These are phyloP conservation scores for Rhizopus delemar DNA, from an alignment of 371 early-diverging fungal genomes.

Conservation along the genomic window DNA sequence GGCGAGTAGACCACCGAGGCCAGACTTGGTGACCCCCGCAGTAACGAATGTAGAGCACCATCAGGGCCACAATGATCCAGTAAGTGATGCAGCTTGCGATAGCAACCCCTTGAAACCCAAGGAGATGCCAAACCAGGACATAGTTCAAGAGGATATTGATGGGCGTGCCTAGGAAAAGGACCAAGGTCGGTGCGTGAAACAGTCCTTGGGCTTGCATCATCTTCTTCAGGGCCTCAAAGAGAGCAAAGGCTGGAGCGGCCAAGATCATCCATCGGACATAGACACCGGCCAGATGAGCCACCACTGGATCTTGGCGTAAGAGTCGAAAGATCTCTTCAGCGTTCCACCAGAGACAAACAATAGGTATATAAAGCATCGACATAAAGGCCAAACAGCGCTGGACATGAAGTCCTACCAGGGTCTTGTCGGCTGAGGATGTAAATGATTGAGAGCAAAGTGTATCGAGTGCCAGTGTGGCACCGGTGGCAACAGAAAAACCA, in stretches of 20 bases:
- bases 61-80: slow-evolving; percentile 59
- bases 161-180: slow-evolving; percentile 66
- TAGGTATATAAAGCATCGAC: slow-evolving; percentile 61
- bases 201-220: slow-evolving; percentile 81
- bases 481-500: slow-evolving; percentile 75
- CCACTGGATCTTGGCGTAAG: slow-evolving; percentile 36
- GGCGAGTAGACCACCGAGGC: slow-evolving; percentile 73
- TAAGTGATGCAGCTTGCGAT: slow-evolving; percentile 74
- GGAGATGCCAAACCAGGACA: slow-evolving; percentile 66
- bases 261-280: slow-evolving; percentile 70
- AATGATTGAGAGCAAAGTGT: slow-evolving; percentile 86
- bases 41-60: slow-evolving; percentile 63
- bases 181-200: slow-evolving; percentile 73
- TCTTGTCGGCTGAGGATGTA: slow-evolving; percentile 68
- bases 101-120: slow-evolving; percentile 85
- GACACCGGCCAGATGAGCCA: slow-evolving; percentile 32
- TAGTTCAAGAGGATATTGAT: slow-evolving; percentile 73
- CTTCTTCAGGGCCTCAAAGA: slow-evolving; percentile 75
- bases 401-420: slow-evolving; percentile 75
- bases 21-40: slow-evolving; percentile 72
- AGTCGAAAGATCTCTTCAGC: slow-evolving; percentile 54
- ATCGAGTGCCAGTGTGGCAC: slow-evolving; percentile 82
- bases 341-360: slow-evolving; percentile 73
- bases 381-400: slow-evolving; percentile 78
- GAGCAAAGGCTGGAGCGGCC: slow-evolving; percentile 69